Base-by-base conservation (phyloP, 495 filamentous ascomycete genomes). In the Cercophora samala region DNA sequence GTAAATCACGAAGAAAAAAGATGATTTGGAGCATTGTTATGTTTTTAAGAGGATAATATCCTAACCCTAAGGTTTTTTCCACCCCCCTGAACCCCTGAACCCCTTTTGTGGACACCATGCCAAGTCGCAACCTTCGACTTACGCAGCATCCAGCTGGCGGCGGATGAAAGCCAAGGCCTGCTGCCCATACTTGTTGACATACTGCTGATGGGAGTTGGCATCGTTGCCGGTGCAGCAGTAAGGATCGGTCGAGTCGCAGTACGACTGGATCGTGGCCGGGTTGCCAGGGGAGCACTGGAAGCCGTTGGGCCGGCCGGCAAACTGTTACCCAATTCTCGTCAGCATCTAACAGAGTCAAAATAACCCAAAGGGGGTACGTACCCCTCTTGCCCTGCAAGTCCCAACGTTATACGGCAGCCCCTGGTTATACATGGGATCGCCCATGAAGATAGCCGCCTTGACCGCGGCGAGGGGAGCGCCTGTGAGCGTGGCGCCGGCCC, bases 181-280 rank as follows among this genome's bases (percentile, higher is more conserved):
- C 59, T 80, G 70, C n/a, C 86, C 86, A 72, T 89, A 89, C 70
- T 85, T 82, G 62, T 72, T 73, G 42, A 82, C 85, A 67, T 89
- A 89, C 13, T 82, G 80, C 73, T 87, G 81, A 73, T 88, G 87
- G 5, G 81, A 81, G 64, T 79, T 79, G 5, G 78, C 79, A 69
- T 88, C 76, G 74, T 75, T 87, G 62, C 87, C 86, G 58, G 82
- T 87, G 78, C 85, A 88, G 80, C 86, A 89, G 74, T 87, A 88
- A 11, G 86, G 87, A 73, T 89, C 87, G 5, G 84, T 66, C 24
- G 82, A 71, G 74, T 89, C 86, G 74, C 87, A 89, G 80, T 88
- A 89, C 13, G 80, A 85, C 74, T 87, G 73, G 63, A 89, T 83
- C 73, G 82, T 86, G 68, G 66, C 70, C 19, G 80, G 81, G 32